Conservation (phyloP, 805 yeast genomes). For the Metschnikowia koreensis region DNA sequence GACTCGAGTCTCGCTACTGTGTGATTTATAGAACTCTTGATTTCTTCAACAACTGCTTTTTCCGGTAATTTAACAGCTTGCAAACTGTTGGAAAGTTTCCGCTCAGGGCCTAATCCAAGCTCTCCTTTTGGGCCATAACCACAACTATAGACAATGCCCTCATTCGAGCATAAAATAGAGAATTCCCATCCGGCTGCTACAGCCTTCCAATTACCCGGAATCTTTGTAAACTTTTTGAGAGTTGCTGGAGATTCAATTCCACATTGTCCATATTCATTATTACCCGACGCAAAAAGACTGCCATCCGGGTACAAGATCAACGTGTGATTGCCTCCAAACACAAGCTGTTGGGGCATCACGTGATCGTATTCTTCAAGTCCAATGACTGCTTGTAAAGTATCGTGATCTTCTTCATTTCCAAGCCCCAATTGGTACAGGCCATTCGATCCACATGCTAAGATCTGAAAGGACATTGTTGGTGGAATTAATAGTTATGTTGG, state of each 20-base stretch:
- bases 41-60: constrained; percentile 6
- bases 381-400: constrained; percentile 15
- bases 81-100: background rate
- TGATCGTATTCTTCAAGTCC: constrained; percentile 22
- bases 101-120: constrained; percentile 48
- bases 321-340: constrained; percentile 89
- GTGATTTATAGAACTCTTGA: constrained; percentile 46
- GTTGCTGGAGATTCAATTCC: constrained; percentile 22
- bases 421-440: constrained; percentile 76
- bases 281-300: constrained; percentile 56
- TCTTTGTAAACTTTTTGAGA: constrained; percentile 17
- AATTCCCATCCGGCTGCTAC: constrained; percentile 82
- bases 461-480: constrained; percentile 16
- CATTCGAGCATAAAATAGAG: constrained; percentile 47
- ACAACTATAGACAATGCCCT: constrained; percentile 44
- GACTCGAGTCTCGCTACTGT: constrained; percentile 37
- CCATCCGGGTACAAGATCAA: constrained; percentile 56
- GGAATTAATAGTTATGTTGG: background rate
- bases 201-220: constrained; percentile 38
- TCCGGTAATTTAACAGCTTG: constrained; percentile 6
- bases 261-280: constrained; percentile 55
- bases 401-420: constrained; percentile 47
- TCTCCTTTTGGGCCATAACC: constrained; percentile 78
- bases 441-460: constrained; percentile 78
- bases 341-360: constrained; percentile 42